phyloP scores from a whole-genome alignment of 306 rosid species.

The Herpetospermum pedunculosum region DNA sequence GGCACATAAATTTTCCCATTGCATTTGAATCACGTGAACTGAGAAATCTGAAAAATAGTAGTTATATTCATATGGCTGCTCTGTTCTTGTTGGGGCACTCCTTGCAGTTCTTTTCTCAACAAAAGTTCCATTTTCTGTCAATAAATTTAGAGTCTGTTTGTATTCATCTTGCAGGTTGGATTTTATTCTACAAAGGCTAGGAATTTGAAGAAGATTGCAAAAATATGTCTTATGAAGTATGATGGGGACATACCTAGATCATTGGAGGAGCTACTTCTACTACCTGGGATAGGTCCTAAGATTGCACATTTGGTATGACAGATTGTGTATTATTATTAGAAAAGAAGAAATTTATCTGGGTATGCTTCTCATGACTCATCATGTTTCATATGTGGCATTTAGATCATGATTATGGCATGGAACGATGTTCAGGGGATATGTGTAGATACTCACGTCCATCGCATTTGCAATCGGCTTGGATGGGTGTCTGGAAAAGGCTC shows the following conservation, averaged over 20 bases:
- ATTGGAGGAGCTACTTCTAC: constrained; percentile 69
- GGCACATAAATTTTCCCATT: neutral
- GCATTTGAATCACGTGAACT: neutral
- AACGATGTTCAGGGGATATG: constrained; percentile 89
- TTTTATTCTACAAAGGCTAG: constrained; percentile 74
- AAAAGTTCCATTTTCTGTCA: neutral
- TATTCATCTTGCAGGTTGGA: constrained; percentile 54
- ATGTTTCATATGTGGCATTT: constrained; percentile 11
- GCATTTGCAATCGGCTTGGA: constrained; percentile 83
- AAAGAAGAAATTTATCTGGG: neutral
- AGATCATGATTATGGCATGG: constrained; percentile 97
- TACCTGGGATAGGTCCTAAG: constrained; percentile 97
- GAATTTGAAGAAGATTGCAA: constrained; percentile 82
- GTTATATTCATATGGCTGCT: neutral
- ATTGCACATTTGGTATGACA: constrained; percentile 81
- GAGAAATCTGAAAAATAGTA: neutral
- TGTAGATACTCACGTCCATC: constrained; percentile 94
- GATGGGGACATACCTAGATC: constrained; percentile 81
- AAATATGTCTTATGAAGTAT: constrained; percentile 65
- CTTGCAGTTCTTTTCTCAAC: neutral
- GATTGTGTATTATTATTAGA: constrained; percentile 9
- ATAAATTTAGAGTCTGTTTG: constrained; percentile 2
- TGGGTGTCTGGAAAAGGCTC: constrained; percentile 72
- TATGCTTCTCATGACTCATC: constrained; percentile 10
- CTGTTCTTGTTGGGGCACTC: neutral